Base-by-base conservation (phyloP, 805 yeast species). In the Lachancea kluyveri region DNA sequence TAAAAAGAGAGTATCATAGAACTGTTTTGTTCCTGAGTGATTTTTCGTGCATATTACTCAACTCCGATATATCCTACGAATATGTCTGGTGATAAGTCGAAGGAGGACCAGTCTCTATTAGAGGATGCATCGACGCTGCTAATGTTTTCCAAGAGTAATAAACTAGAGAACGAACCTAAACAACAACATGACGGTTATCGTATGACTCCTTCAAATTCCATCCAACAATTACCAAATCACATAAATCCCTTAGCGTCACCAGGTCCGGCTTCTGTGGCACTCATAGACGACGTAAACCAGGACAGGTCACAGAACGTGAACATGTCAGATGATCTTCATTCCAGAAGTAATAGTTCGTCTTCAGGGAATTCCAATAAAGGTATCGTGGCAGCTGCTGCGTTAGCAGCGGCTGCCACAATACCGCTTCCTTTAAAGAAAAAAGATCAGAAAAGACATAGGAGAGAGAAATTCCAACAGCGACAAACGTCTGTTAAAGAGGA, bases 361-460 rank as follows among this genome's bases (percentile, higher is more conserved):
- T 46, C 45, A 5, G 40, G 41, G 3, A 42, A 33, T 7, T 46
- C 33, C 8, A 51, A 48, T 21, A 64, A 76, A 45, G 85, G 83
- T 0, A 67, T 70, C 45, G 79, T 81, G 6, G 92, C 90, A 0
- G 92, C 92, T 1, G 90, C 88, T 6, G 90, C 90, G 0, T 61
- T 82, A 30, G 86, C 87, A 3, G 85, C 83, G 0, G 92, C 90
- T 0, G 88, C 88, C 2, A 83, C 77, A 9, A 69, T 75, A 9
- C 92, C 92, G 1, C 51, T 82, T 21, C 87, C 87, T 3, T 48
- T 69, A 11, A 48, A 41, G 26, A 30, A 31, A 24, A 32, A 30
- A 16, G 36, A 36, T 13, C 37, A 31, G 21, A 35, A 21, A 12
- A n/a, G n/a, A n/a, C n/a, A n/a, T n/a, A n/a, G n/a, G n/a, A n/a